Evolutionary conservation across 2,329 filamentous ascomycete species (phyloP), one percentile per base, ranked within the genome.

Genomic region (Beauveria sp.): DNA sequence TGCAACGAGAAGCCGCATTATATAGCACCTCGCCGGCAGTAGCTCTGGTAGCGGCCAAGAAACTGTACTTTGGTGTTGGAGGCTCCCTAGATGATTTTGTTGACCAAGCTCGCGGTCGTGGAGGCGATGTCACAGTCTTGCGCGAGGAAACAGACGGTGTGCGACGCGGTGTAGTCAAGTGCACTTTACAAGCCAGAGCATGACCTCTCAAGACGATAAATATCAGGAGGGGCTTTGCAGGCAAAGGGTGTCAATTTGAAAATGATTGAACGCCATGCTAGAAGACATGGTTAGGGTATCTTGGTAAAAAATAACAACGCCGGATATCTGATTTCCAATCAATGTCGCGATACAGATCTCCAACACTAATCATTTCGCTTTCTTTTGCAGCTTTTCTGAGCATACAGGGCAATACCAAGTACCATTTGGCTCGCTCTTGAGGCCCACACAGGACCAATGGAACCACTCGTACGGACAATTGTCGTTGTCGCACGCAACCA

Each of bases 401-500:
- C 86, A 89, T 6, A 81, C 77, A 2, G 86, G 85, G 67, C 86
- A 89, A 70, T 83, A 88, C 86, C 86, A 89, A 26, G 80, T 86
- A 38, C 86, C 86, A 61, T 83, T 83, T 8, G 86, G 86, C 71
- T 88, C 86, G 67, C 82, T 87, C 73, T 86, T 88, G 38, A 89
- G 78, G 22, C 85, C 84, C 55, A 89, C 86, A 68, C 86, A 89
- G 49, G 79, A 86, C 88, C 90, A 95, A 75, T 95, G 90, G 73
- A 95, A 95, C 90, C 90, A 95, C 76, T 95, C 90, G 70, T 85
- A 90, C 52, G 87, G 86, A 74, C 90, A 95, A 66, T 87, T 82
- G 62, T 89, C 86, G 73, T 93, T 93, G 77, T 95, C 90, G 76
- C 90, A 95, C 34, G 89, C 90, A 65, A 95, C 90, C 90, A 95